A percentile compares a stretch with the other conserved stretches of the same genome.
phyloP scores from a whole-genome alignment of 2,329 filamentous ascomycete genomes.

The Aspergillus fijiensis region DNA sequence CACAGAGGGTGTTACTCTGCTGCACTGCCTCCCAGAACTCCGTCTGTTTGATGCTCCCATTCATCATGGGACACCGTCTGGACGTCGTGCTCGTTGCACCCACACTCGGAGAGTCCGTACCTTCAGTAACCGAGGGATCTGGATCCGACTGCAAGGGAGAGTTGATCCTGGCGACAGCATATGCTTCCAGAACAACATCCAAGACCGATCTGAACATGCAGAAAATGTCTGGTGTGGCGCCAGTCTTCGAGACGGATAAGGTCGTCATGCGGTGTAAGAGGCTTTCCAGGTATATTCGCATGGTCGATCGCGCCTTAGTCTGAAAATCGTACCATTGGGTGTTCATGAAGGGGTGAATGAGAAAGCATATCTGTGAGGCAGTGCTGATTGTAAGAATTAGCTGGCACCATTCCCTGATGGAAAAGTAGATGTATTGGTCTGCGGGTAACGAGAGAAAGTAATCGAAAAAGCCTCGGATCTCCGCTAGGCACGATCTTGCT shows the following conservation, averaged over 20 bases:
- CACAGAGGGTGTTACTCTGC: neutral
- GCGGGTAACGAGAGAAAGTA: neutral
- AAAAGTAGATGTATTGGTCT: neutral
- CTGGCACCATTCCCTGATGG: neutral
- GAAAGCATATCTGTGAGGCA: neutral
- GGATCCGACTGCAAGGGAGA: neutral
- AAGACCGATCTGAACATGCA: constrained; percentile 1
- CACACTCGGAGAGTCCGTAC: too few relatives aligned
- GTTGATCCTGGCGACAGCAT: neutral
- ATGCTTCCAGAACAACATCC: neutral
- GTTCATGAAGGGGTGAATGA: neutral
- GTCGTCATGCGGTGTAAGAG: neutral
- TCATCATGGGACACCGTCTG: constrained; percentile 1
- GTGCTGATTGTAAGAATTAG: neutral
- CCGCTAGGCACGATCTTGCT: neutral
- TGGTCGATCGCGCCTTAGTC: neutral
- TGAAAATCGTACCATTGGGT: neutral
- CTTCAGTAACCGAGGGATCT: neutral
- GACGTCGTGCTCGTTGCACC: neutral
- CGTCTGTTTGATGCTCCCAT: neutral
- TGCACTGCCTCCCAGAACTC: constrained; percentile 1
- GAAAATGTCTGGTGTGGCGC: neutral
- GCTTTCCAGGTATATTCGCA: constrained; percentile 1
- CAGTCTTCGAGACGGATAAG: neutral
- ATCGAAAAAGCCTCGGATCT: neutral